Evolutionary conservation across 2,329 filamentous ascomycete species (phyloP), one percentile per base, ranked within the genome.

Genomic region (Cladophialophora psammophila): DNA sequence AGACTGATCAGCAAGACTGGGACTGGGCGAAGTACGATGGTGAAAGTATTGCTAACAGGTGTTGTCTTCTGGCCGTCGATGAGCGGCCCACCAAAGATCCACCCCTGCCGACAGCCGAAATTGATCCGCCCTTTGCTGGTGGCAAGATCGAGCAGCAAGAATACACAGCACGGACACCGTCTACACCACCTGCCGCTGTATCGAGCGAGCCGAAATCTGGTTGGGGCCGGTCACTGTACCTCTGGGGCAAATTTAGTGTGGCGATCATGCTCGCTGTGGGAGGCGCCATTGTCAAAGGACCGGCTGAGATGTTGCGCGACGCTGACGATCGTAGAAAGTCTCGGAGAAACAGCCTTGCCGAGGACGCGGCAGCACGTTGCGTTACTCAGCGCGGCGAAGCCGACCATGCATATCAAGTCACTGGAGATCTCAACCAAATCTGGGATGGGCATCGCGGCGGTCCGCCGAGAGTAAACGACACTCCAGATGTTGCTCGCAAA

Each of bases 231-330:
- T 77, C 74, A 40, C 75, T 81, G 8, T 76, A 75, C 64, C 72
- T 83, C 42, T 84, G 82, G 82, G 74, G 82, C 40, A 82, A 80
- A 67, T 83, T 84, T 70, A 81, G 79, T 9, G 72, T 83, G 58
- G 81, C 81, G 13, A 75, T 84, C 52, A 79, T 82, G 48, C 76
- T 84, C 65, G 82, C 82, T 12, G 77, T 84, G 52, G 82, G 81
- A n/a, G 76, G 81, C 2, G 82, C 82, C 7, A 76, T 84, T 52
- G 79, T 77, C 58, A 76, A 83, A 60, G 82, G 82, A 1, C 82
- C 82, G 15, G 80, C 74, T 15, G 76, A 74, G 59, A 74, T 83
- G 68, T 64, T 83, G 54, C 67, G 60, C 12, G 71, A 75, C 3
- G 66, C 66, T 32, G 70, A 70, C 20, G 68, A 69, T 13, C 53